These are phyloP conservation scores for Auricularia heimuer DNA, from an alignment of 768 basidiomycete genomes.

Conservation along the genomic window DNA sequence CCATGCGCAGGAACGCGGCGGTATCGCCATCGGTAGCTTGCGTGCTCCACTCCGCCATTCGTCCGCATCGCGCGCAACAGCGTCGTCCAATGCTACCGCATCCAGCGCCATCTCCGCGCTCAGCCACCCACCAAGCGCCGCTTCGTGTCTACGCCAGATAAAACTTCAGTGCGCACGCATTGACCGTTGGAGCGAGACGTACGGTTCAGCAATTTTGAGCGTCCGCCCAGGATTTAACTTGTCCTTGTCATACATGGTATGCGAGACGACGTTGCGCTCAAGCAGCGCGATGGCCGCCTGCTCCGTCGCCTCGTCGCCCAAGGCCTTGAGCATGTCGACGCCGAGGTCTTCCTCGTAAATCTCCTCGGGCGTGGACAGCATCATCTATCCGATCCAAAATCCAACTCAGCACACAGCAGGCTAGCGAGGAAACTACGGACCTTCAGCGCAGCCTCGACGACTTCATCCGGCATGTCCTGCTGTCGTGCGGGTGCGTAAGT, in stretches of 20 bases:
- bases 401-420: not conserved
- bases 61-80: conserved; percentile 26
- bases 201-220: conserved; percentile 70
- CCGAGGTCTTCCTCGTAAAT: conserved; percentile 54
- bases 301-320: conserved; percentile 47
- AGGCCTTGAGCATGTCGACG: conserved; percentile 42
- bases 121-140: conserved; percentile 54
- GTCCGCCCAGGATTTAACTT: conserved; percentile 63
- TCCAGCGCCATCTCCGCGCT: conserved; percentile 61
- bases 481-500: conserved; percentile 14
- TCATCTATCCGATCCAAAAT: conserved; percentile 43
- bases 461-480: conserved; percentile 27
- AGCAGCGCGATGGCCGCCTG: conserved; percentile 51
- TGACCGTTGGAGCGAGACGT: conserved; percentile 9
- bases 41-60: conserved; percentile 73
- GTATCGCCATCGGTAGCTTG: conserved; percentile 73
- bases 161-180: conserved; percentile 3
- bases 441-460: conserved; percentile 62
- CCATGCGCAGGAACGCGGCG: conserved; percentile 65
- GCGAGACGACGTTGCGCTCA: conserved; percentile 55
- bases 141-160: conserved; percentile 44
- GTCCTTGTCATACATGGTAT: conserved; percentile 49
- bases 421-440: conserved; percentile 23
- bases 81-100: conserved; percentile 25
- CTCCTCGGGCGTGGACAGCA: conserved; percentile 62